Evolutionary conservation across 192 early-diverging fungal genomes (phyloP).

Genomic region (Gaertneriomyces semiglobifer): DNA sequence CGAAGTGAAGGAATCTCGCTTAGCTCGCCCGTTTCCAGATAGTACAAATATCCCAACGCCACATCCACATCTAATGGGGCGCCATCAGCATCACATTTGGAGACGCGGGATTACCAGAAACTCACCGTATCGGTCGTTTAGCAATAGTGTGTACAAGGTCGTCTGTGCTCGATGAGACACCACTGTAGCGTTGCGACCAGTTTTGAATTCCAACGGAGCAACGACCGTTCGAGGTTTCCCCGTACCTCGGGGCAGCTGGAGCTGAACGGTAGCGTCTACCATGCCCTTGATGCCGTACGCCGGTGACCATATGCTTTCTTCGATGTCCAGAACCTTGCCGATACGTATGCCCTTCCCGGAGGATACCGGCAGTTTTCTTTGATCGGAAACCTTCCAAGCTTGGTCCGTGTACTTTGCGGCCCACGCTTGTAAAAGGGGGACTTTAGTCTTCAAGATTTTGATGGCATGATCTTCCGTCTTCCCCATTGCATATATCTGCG

Average conservation of each 20-base stretch:
- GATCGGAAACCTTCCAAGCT: background rate
- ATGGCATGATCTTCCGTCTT: constrained; percentile 55
- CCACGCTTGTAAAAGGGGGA: constrained; percentile 42
- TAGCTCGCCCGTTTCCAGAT: constrained; percentile 68
- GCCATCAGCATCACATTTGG: too few species aligned
- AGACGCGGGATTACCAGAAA: background rate
- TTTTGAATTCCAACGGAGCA: constrained; percentile 88
- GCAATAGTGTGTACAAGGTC: constrained; percentile 75
- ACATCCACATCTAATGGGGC: constrained; percentile 60
- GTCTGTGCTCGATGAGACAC: constrained; percentile 79
- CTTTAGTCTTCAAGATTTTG: constrained; percentile 46
- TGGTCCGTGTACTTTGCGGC: constrained; percentile 9
- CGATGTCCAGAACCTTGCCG: constrained; percentile 75
- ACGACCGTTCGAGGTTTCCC: constrained; percentile 41
- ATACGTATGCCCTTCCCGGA: constrained; percentile 34
- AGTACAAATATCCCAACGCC: constrained; percentile 68
- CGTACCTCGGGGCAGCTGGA: constrained; percentile 21
- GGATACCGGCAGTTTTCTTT: too few species aligned
- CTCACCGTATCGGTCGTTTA: constrained; percentile 78
- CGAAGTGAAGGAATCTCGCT: constrained; percentile 55
- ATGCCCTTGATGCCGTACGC: constrained; percentile 91
- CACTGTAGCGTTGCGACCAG: constrained; percentile 61
- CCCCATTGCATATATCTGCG: constrained; percentile 70
- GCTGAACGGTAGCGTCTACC: constrained; percentile 72
- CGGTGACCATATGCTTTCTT: constrained; percentile 89